Conservation (phyloP, 495 filamentous ascomycete genomes). For the Paragyromitra xinjiangensis region DNA sequence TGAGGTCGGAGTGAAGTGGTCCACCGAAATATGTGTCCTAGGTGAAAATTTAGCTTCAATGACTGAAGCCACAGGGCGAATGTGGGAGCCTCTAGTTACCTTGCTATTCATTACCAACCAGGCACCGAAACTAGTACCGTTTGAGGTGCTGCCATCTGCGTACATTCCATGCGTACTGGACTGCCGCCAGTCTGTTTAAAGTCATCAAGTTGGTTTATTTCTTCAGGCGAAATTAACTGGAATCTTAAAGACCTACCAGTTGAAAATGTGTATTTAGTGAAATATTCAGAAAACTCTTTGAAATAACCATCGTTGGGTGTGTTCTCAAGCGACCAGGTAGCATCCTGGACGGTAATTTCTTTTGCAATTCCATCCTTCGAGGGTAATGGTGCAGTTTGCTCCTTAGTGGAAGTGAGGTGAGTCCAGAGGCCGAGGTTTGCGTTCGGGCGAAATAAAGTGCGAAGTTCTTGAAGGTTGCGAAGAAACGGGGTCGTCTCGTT, state of each 20-base stretch:
- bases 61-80: not conserved
- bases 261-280: constrained; percentile 68
- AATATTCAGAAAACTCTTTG: constrained; percentile 65
- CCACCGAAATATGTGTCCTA: constrained; percentile 68
- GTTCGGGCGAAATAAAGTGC: constrained; percentile 67
- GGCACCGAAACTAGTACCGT: constrained; percentile 64
- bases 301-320: constrained; percentile 64
- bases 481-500: constrained; percentile 65
- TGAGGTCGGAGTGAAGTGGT: constrained; percentile 66
- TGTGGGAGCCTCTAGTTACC: constrained; percentile 1
- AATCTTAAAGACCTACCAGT: constrained; percentile 49
- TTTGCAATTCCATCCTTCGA: constrained; percentile 60
- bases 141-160: constrained; percentile 64
- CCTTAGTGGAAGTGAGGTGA: constrained; percentile 64
- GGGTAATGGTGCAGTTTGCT: constrained; percentile 65
- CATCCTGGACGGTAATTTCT: constrained; percentile 66
- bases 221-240: not conserved
- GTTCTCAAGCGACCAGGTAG: constrained; percentile 66
- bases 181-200: constrained; percentile 61
- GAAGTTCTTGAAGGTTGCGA: constrained; percentile 66
- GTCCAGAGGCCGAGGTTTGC: constrained; percentile 65
- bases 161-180: constrained; percentile 67
- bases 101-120: constrained; percentile 69
- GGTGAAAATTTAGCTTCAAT: not conserved
- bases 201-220: not conserved